Base-by-base conservation (phyloP, 352 stramenopile genomes). In the Phytophthora aleatoria region DNA sequence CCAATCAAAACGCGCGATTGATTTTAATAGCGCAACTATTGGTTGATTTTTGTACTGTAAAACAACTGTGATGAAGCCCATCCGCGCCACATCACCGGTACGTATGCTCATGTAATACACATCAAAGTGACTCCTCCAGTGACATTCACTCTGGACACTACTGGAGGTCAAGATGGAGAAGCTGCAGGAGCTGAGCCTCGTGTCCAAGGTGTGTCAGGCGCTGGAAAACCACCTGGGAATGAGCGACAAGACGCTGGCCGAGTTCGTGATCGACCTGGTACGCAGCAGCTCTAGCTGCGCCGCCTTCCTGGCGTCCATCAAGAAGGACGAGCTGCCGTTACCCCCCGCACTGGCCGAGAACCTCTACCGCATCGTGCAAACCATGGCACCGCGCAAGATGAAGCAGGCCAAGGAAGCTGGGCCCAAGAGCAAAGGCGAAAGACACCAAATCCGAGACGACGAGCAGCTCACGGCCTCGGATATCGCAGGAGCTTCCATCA, bases 201-300 rank as follows among this genome's bases (percentile, higher is more conserved):
- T 96, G 71, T 96, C 85, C 65, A 96, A 96, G 81, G 79, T 96
- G 58, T 95, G 87, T 69, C 87, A 79, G 65, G 85, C 92, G 73
- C 77, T 96, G 55, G 88, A 95, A 67, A 95, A 98, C 74, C 85
- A 96, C 58, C 75, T 99, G 52, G 94, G 94, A 38, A 90, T 99
- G 73, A 95, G 90, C 57, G 97, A 99, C 76, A 97, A 97, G 68
- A 99, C 96, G 35, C 81, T 99, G 50, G 90, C 97, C 10, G 96
- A 99, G 84, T 99, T 98, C 62, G 85, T 99, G 33, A 97, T 98
- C 67, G 83, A 97, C 61, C 73, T 97, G 57, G 88, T 96, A 45
- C 83, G 92, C 49, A 72, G 89, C 42, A 90, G 77, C 68, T 52
- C 76, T 6, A 94, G 72, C 60, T 96, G 61, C 71, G 69, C 45